phyloP scores from a whole-genome alignment of 2,329 filamentous ascomycete genomes.

The Malbranchea cinnamomea region DNA sequence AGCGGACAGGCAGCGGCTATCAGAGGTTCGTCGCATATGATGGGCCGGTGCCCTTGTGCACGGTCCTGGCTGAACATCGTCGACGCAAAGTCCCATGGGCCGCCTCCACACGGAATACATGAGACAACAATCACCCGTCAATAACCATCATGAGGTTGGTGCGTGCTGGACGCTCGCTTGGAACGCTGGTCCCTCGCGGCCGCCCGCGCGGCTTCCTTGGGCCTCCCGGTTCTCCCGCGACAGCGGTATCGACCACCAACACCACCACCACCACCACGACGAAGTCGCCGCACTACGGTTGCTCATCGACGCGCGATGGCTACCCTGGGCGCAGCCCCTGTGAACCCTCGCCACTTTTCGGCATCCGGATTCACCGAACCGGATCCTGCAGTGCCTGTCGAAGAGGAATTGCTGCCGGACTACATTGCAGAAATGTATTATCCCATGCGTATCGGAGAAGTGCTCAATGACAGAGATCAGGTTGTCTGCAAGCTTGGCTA shows the following conservation, averaged over 20 bases:
- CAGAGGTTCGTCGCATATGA: no score
- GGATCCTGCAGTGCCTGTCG: slow-evolving; percentile 6
- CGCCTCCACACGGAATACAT: no score
- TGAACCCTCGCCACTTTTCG: slow-evolving; percentile 4
- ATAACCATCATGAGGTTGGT: slow-evolving; percentile 5
- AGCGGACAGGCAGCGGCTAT: no score
- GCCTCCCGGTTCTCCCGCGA: slow-evolving; percentile 4
- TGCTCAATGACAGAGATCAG: slow-evolving; percentile 10
- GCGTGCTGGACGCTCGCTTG: slow-evolving; percentile 4
- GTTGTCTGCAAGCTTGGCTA: slow-evolving; percentile 14
- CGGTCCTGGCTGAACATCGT: no score
- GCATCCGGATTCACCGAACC: slow-evolving; percentile 6
- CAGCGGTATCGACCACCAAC: slow-evolving; percentile 4
- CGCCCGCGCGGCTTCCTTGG: slow-evolving; percentile 3
- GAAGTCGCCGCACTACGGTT: slow-evolving; percentile 4
- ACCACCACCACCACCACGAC: no score
- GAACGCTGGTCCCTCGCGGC: slow-evolving; percentile 4
- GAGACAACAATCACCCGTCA: no score
- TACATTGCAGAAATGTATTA: slow-evolving; percentile 9
- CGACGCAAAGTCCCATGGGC: no score
- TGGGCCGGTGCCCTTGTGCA: no score
- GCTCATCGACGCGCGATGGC: slow-evolving; percentile 4
- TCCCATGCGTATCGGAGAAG: slow-evolving; percentile 7
- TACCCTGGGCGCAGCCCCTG: slow-evolving; percentile 4
- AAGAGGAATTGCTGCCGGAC: slow-evolving; percentile 9